phyloP scores from a whole-genome alignment of 768 basidiomycete genomes.

The Exidia glandulosa region DNA sequence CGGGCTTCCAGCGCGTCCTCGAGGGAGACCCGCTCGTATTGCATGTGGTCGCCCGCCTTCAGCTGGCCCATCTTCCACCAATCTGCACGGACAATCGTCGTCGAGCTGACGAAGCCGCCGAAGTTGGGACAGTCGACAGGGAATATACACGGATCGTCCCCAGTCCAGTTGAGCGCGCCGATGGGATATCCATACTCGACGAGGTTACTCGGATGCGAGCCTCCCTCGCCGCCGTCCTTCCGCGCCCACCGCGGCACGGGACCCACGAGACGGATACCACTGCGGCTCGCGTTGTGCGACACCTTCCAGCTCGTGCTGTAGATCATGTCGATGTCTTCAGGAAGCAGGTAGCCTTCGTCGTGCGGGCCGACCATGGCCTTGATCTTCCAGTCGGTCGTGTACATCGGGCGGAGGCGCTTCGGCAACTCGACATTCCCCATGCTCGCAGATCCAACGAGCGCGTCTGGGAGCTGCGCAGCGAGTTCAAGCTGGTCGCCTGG shows the following conservation, averaged over 20 bases:
- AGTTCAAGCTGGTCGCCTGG: slow-evolving; percentile 42
- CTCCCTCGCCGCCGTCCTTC: slow-evolving; percentile 49
- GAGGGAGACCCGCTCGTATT: slow-evolving; percentile 36
- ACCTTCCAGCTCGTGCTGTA: slow-evolving; percentile 44
- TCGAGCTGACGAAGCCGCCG: slow-evolving; percentile 50
- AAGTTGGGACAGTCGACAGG: slow-evolving; percentile 51
- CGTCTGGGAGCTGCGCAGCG: slow-evolving; percentile 7
- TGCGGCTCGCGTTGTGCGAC: slow-evolving; percentile 47
- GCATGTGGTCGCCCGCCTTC: slow-evolving; percentile 41
- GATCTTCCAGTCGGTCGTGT: slow-evolving; percentile 39
- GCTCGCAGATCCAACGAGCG: slow-evolving; percentile 6
- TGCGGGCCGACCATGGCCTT: slow-evolving; percentile 51
- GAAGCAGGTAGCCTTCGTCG: slow-evolving; percentile 42
- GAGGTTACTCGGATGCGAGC: slow-evolving; percentile 58
- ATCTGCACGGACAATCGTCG: slow-evolving; percentile 40
- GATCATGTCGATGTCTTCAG: slow-evolving; percentile 36
- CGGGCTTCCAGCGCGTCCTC: slow-evolving; percentile 48
- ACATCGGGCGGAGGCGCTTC: slow-evolving; percentile 27
- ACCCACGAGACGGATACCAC: slow-evolving; percentile 50
- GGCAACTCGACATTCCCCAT: slow-evolving; percentile 7
- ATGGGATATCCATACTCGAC: slow-evolving; percentile 48
- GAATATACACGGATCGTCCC: slow-evolving; percentile 60
- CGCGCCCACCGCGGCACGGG: slow-evolving; percentile 46
- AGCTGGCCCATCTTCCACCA: slow-evolving; percentile 66
- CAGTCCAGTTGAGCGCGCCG: slow-evolving; percentile 51